These are phyloP conservation scores for Lodderomyces theae DNA, from an alignment of 1,139 yeast species.

Conservation along the genomic window DNA sequence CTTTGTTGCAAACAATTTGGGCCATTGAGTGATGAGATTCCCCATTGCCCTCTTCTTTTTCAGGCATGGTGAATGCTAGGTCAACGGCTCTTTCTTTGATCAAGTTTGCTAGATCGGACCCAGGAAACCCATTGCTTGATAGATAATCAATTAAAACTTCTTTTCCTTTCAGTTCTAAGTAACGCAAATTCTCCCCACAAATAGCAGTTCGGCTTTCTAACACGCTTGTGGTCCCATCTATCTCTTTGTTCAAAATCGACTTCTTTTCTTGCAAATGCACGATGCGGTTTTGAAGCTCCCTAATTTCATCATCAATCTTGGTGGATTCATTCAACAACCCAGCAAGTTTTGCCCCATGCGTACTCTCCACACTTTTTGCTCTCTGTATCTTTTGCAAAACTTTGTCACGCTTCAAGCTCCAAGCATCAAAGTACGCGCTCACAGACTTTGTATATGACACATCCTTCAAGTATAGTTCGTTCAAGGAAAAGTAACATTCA, in stretches of 20 bases:
- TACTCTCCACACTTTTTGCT: constrained; percentile 41
- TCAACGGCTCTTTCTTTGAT: constrained; percentile 27
- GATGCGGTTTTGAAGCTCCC: constrained; percentile 38
- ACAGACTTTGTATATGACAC: constrained; percentile 27
- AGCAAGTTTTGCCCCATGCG: constrained; percentile 45
- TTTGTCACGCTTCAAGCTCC: constrained; percentile 43
- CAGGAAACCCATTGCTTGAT: constrained; percentile 23
- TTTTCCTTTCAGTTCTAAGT: constrained; percentile 40
- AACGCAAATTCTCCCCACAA: constrained; percentile 39
- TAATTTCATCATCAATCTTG: constrained; percentile 42
- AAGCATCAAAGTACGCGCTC: constrained; percentile 34
- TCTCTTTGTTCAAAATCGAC: constrained; percentile 37
- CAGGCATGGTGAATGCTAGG: constrained; percentile 25
- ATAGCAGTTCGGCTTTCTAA: constrained; percentile 50
- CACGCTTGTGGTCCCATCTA: constrained; percentile 51
- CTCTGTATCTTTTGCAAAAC: constrained; percentile 36
- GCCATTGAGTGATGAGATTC: not conserved
- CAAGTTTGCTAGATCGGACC: constrained; percentile 19
- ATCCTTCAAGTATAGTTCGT: constrained; percentile 49
- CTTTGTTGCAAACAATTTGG: not conserved
- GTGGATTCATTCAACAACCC: constrained; percentile 34
- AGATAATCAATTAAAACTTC: constrained; percentile 29
- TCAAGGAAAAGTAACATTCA: constrained; percentile 44
- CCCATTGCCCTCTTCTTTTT: not conserved
- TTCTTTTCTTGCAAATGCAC: constrained; percentile 36